Conservation (phyloP, 495 filamentous ascomycete genomes). For the Neurospora sp. region DNA sequence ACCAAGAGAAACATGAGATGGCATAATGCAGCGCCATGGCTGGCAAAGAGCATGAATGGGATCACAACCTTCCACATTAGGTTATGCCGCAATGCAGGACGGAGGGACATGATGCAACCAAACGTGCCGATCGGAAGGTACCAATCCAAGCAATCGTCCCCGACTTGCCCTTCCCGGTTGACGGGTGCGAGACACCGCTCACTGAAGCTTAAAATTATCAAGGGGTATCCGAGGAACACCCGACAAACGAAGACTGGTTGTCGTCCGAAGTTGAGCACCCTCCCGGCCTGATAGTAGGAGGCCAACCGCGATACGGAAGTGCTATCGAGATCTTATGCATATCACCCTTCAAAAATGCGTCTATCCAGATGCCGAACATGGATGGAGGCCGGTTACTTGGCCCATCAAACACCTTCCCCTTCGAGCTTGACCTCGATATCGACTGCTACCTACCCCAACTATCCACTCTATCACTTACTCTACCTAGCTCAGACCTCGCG, state of each 20-base stretch:
- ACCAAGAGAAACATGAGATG: not conserved
- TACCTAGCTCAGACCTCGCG: not conserved
- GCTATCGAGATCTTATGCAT: not conserved
- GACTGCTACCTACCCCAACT: not conserved
- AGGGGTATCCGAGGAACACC: not conserved
- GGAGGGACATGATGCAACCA: not conserved
- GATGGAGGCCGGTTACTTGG: not conserved
- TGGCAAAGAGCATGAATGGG: not conserved
- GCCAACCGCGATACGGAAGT: not conserved
- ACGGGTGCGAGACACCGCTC: not conserved
- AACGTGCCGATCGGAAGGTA: not conserved
- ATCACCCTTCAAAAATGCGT: not conserved
- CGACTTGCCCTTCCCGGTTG: not conserved
- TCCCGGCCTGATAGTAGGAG: not conserved
- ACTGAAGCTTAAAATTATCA: not conserved
- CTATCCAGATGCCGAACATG: not conserved
- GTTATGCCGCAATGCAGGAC: not conserved
- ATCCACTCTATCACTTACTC: not conserved
- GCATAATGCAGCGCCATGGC: not conserved
- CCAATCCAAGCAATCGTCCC: not conserved
- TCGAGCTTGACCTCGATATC: not conserved
- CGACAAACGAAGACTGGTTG: not conserved
- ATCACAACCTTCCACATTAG: not conserved
- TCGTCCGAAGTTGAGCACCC: not conserved
- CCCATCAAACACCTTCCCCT: not conserved